These are phyloP conservation scores for Dictyostelium capitatum DNA, from an alignment of 78 protist species.

Conservation along the genomic window DNA sequence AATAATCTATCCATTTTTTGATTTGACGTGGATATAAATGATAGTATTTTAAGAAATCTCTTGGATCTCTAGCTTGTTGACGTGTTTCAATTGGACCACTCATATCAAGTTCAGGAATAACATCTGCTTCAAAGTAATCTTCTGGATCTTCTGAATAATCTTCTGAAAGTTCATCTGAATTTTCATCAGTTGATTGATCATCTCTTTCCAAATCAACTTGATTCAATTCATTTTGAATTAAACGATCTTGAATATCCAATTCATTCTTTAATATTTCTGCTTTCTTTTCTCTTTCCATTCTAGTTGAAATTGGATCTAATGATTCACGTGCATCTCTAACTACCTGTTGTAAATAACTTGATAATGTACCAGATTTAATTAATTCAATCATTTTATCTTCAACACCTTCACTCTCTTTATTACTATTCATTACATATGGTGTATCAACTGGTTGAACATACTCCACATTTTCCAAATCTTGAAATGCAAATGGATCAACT, in stretches of 20 bases:
- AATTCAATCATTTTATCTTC: slow-evolving; percentile 16
- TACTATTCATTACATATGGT: not conserved
- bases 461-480: not conserved
- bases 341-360: slow-evolving; percentile 20
- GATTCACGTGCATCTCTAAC: not conserved
- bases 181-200: not conserved
- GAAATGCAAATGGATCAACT: not conserved
- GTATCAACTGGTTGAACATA: slow-evolving; percentile 18
- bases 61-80: slow-evolving; percentile 77
- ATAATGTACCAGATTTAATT: slow-evolving; percentile 2
- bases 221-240: not conserved
- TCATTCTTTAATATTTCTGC: not conserved
- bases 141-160: not conserved
- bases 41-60: slow-evolving; percentile 57
- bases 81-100: not conserved
- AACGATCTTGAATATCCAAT: not conserved
- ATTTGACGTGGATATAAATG: slow-evolving; percentile 49
- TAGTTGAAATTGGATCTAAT: not conserved
- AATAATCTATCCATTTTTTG: slow-evolving; percentile 65
- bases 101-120: slow-evolving; percentile 47
- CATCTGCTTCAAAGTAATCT: not conserved
- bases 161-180: not conserved
- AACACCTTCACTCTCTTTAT: not conserved
- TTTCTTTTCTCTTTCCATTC: not conserved
- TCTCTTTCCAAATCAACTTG: not conserved